These are phyloP conservation scores for Saccharum hybrid DNA, from an alignment of 202 grass and related monocot genomes.

Conservation along the genomic window DNA sequence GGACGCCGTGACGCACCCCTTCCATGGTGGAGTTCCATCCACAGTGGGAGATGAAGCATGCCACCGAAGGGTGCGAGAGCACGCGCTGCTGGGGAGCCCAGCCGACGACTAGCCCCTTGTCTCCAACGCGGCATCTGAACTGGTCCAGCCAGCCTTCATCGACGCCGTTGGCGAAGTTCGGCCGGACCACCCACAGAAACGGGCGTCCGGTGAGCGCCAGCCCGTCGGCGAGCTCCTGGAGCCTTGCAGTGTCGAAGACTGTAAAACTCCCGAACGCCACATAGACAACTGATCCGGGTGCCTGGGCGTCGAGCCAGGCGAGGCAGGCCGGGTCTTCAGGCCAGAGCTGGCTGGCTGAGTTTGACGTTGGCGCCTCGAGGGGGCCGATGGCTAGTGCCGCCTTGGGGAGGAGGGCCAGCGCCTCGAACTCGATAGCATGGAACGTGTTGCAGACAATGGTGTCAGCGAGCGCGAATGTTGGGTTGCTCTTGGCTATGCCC, in stretches of 20 bases:
- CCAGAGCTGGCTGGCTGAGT: conserved; percentile 54
- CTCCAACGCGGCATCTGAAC: conserved; percentile 19
- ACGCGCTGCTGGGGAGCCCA: conserved; percentile 53
- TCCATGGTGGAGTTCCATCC: conserved; percentile 70
- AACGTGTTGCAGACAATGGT: conserved; percentile 67
- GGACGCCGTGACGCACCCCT: conserved; percentile 45
- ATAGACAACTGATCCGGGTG: conserved; percentile 42
- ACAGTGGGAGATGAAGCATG: conserved; percentile 64
- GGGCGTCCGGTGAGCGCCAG: conserved; percentile 38
- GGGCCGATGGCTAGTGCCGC: conserved; percentile 49
- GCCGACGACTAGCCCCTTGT: conserved; percentile 33
- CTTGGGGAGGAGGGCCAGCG: conserved; percentile 35
- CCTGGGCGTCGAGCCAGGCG: conserved; percentile 46
- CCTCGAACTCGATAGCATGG: conserved; percentile 50
- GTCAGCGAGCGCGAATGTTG: conserved; percentile 16
- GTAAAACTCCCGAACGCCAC: conserved; percentile 56
- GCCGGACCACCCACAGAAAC: conserved; percentile 48
- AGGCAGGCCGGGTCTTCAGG: conserved; percentile 47
- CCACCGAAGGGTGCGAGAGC: conserved; percentile 44
- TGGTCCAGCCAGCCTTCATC: conserved; percentile 34
- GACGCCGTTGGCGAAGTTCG: conserved; percentile 21
- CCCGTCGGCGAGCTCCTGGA: conserved; percentile 50
- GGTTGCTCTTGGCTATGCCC: background rate
- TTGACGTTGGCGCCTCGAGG: conserved; percentile 7
- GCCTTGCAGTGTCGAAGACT: conserved; percentile 1